These are phyloP conservation scores for Eucalyptus marginata DNA, from an alignment of 345 rosid species.

Conservation along the genomic window DNA sequence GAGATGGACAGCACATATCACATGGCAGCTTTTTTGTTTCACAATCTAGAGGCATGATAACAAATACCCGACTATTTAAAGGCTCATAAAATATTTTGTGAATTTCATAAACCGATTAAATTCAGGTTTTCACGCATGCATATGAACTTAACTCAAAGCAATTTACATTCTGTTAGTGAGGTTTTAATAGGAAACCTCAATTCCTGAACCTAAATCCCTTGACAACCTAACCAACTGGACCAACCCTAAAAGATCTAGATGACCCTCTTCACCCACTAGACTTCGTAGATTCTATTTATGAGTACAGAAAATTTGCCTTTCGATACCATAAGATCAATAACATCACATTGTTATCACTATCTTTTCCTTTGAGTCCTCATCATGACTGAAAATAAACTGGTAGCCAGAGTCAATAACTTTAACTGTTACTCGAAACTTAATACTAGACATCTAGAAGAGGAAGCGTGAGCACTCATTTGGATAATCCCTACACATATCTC, in stretches of 20 bases:
- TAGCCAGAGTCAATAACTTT: neutral
- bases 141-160: neutral
- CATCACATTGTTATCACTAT: neutral
- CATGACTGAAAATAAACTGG: neutral
- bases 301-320: neutral
- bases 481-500: neutral
- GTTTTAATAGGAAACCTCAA: neutral
- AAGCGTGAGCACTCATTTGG: neutral
- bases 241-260: neutral
- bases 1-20: neutral
- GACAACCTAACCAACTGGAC: neutral
- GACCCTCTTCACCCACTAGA: neutral
- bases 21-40: neutral
- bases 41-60: neutral
- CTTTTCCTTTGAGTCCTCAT: neutral
- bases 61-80: neutral
- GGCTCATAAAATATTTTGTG: neutral
- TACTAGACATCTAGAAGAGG: neutral
- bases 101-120: neutral
- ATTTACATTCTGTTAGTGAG: neutral
- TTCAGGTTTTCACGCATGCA: neutral
- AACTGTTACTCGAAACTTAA: neutral
- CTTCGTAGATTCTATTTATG: neutral
- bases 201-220: neutral
- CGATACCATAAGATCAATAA: neutral